Percentiles rank a stretch among this genome's conserved stretches.
Conservation (phyloP, 164 flowering plant genomes). For the Berberis vulgaris region DNA sequence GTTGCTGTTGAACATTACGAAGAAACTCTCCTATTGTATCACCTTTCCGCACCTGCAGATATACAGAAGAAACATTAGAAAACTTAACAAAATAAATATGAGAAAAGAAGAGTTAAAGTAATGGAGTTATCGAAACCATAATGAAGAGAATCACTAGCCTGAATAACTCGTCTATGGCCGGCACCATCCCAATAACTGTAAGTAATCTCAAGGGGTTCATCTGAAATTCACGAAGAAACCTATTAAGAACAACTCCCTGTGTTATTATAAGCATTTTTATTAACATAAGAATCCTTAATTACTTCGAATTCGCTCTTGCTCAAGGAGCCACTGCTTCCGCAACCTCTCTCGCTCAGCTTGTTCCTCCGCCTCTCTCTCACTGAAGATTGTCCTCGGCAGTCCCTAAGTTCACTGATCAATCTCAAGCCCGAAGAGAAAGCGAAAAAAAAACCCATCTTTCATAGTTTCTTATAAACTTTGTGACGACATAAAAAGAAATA, state of each 20-base stretch:
- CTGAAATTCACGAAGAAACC: constrained; percentile 28
- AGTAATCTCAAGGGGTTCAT: constrained; percentile 93
- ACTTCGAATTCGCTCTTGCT: constrained; percentile 90
- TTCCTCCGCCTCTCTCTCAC: constrained; percentile 99
- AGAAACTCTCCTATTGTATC: no score
- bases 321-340: constrained; percentile 79
- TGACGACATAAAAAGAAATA: no score
- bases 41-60: no score
- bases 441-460: background rate
- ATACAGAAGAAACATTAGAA: background rate
- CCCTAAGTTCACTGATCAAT: constrained; percentile 35
- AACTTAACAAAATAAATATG: background rate
- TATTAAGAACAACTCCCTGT: background rate
- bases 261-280: background rate
- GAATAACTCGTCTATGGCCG: constrained; percentile 88
- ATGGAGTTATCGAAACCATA: background rate
- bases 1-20: no score
- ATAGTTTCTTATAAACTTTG: no score
- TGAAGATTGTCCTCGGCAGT: constrained; percentile 51
- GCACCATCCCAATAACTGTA: constrained; percentile 99
- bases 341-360: constrained; percentile 93
- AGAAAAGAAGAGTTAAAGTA: background rate
- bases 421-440: constrained; percentile 12
- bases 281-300: constrained; percentile 9
- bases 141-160: constrained; percentile 33